Conservation (phyloP, 352 stramenopile species). For the Globisporangium perplexum region DNA sequence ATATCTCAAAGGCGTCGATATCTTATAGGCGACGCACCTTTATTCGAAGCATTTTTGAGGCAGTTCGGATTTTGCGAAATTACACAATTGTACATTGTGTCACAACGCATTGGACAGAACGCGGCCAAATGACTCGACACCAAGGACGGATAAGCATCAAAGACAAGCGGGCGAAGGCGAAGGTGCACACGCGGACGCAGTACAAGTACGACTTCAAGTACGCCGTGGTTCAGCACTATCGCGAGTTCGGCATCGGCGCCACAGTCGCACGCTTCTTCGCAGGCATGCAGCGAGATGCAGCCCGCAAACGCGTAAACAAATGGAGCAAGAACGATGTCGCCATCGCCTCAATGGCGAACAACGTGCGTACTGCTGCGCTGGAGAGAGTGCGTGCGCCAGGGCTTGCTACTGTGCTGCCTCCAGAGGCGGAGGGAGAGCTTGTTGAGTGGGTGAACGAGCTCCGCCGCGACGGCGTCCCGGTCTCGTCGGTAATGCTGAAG, state of each 20-base stretch:
- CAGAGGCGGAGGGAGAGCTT: slow-evolving; percentile 16
- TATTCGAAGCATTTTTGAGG: background rate
- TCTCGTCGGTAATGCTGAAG: slow-evolving; percentile 18
- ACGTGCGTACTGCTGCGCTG: background rate
- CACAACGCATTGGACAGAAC: background rate
- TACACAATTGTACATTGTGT: background rate
- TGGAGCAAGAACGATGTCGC: slow-evolving; percentile 1
- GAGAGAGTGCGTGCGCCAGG: background rate
- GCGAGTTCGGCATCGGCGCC: slow-evolving; percentile 1
- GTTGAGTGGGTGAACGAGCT: slow-evolving; percentile 17
- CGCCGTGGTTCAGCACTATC: slow-evolving; percentile 9
- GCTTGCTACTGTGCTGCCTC: slow-evolving; percentile 10
- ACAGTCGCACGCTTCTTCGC: slow-evolving; percentile 3
- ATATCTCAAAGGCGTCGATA: background rate
- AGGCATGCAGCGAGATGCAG: background rate
- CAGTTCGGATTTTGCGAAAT: background rate
- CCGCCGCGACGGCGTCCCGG: slow-evolving; percentile 16
- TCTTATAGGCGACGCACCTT: background rate
- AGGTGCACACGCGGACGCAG: slow-evolving; percentile 5
- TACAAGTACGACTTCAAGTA: slow-evolving; percentile 20
- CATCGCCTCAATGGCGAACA: background rate
- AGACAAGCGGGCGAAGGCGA: slow-evolving; percentile 4
- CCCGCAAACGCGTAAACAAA: slow-evolving; percentile 3
- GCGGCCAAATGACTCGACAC: slow-evolving; percentile 3
- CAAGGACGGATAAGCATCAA: slow-evolving; percentile 14